Percentiles rank a stretch among this genome's conserved stretches.
Evolutionary conservation across 176 grass and related monocot genomes (phyloP).

Genomic region (Ensete ventricosum): DNA sequence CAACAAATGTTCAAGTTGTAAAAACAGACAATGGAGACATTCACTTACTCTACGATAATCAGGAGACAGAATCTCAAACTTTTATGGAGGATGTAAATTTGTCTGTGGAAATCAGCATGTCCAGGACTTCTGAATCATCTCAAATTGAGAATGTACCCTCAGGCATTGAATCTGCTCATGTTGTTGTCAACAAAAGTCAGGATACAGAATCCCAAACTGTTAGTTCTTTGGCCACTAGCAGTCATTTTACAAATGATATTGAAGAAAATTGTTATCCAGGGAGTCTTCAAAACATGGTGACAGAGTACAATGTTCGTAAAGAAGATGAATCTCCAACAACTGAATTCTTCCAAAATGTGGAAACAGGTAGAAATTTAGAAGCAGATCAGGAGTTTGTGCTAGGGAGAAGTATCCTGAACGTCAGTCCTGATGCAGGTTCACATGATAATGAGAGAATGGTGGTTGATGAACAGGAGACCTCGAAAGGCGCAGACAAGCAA

Average conservation of each 20-base stretch:
- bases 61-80: background rate
- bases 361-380: background rate
- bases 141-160: background rate
- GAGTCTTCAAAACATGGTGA: too few species aligned
- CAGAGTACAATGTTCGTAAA: background rate
- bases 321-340: slow-evolving; percentile 1
- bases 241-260: too few species aligned
- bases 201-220: too few species aligned
- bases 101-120: background rate
- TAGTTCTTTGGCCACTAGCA: too few species aligned
- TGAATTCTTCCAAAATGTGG: background rate
- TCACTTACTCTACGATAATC: background rate
- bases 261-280: too few species aligned
- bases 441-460: background rate
- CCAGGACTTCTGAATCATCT: background rate
- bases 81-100: background rate
- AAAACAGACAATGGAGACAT: background rate
- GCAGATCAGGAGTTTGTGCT: background rate
- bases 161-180: background rate
- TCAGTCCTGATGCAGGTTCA: background rate
- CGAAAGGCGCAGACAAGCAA: background rate
- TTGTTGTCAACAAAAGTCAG: too few species aligned
- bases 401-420: background rate
- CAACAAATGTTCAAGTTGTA: background rate
- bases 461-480: slow-evolving; percentile 1